Base-by-base conservation (phyloP, 2,329 filamentous ascomycete genomes). In the Penicillium sp. region DNA sequence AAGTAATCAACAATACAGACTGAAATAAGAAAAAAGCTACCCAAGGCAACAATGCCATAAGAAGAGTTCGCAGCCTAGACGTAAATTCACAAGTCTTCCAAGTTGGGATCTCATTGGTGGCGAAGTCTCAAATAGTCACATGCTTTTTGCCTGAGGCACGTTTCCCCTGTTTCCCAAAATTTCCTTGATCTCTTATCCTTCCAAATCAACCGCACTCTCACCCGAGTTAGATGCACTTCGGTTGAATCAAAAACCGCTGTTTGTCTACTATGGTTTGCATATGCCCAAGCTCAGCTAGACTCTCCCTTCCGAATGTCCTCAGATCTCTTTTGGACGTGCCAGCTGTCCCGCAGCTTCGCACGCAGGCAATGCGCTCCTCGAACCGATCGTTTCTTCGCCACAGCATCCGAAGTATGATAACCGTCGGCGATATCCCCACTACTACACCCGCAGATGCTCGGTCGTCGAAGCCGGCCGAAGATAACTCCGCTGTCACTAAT, bases 271-370 rank as follows among this genome's bases (percentile, higher is more conserved):
- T 75, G 71, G 61, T 62, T 17, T 57, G 52, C 9, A 61, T 65
- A 52, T 75, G 69, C 51, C 41, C 65, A 50, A 64, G 67, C 3
- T 71, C 73, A n/a, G 66, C 70, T 2, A 71, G 56, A 13, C 50
- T 74, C 58, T 66, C 68, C 30, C 60, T 75, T 13, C 66, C 75
- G 11, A 65, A 58, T 5, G 46, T 71, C 9, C 58, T 76, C 15
- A 68, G 66, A 55, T 68, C 64, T 52, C 54, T 73, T 13, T 70
- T 71, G 35, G 67, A 64, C 45, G 35, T 64, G 70, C 8, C 69
- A 75, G 35, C 54, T 69, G 58, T 63, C 41, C 52, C 57, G 38
- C 60, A 66, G 17, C 26, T 66, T 49, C 55, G 61, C 53, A 57
- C 51, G 52, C 50, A 31, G 46, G 49, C 64, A 65, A 50, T 47